Percentiles rank a stretch among this genome's conserved stretches.
Conservation (phyloP, 139 green algal species). For the Auxenochlorella protothecoides region DNA sequence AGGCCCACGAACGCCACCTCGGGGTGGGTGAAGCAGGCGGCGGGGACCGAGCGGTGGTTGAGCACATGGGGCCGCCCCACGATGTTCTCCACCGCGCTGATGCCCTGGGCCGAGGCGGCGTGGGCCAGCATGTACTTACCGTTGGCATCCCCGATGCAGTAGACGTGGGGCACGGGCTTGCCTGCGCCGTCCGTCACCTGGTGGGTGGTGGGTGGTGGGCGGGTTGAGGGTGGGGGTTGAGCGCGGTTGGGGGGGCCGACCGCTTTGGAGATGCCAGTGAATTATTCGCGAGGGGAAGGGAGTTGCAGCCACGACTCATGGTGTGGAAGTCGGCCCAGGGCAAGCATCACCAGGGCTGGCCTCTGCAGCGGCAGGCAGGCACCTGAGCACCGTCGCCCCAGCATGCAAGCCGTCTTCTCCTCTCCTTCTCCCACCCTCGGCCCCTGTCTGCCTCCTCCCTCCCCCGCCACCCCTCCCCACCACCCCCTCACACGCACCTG, state of each 20-base stretch:
- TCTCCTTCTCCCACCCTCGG: neutral
- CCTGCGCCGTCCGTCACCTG: conserved; percentile 54
- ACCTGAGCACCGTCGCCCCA: too few relatives aligned
- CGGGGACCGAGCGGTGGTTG: conserved; percentile 87
- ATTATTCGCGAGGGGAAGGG: too few relatives aligned
- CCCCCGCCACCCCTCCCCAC: too few relatives aligned
- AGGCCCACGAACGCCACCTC: conserved; percentile 93
- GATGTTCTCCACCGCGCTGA: conserved; percentile 93
- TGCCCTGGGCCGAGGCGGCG: conserved; percentile 77
- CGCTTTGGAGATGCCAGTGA: too few relatives aligned
- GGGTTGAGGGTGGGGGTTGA: neutral
- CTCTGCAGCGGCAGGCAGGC: neutral
- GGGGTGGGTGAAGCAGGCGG: conserved; percentile 98
- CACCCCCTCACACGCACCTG: conserved; percentile 56
- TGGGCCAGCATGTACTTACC: conserved; percentile 91
- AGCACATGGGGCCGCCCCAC: conserved; percentile 73
- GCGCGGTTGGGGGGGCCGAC: too few relatives aligned
- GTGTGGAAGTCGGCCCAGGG: neutral
- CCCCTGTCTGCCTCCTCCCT: neutral
- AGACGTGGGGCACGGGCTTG: conserved; percentile 71
- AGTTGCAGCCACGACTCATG: neutral
- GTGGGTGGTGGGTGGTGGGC: neutral
- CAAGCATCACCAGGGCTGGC: neutral
- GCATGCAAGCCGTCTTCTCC: neutral
- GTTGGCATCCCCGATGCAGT: conserved; percentile 99